Base-by-base conservation (phyloP, 2,329 filamentous ascomycete genomes). In the Curvularia lunata region DNA sequence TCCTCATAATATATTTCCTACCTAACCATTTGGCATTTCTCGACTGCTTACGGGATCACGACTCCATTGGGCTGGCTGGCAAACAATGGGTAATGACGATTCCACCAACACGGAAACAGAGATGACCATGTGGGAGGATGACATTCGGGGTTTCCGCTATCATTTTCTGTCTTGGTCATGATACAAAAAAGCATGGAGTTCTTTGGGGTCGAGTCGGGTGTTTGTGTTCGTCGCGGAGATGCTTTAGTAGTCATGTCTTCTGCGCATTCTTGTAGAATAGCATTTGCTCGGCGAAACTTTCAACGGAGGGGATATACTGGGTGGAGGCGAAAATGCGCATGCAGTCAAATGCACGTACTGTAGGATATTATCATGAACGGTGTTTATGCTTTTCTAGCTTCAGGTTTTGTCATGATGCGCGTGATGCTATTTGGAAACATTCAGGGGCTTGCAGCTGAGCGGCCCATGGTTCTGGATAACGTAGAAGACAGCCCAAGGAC, bases 51-150 rank as follows among this genome's bases (percentile, higher is more conserved):
- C 57, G 61, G 59, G 54, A 59, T 65, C 58, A 65, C 43, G 56
- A 64, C 45, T 61, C 57, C 56, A 63, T 63, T 53, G 59, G 67
- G 65, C 67, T 70, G 67, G 66, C 64, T 54, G 62, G 65, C 66
- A 70, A 62, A 63, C 41, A 63, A 61, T 61, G 67, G 46, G 30
- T 41, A 42, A 64, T 59, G 58, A 65, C 53, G 59, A 57, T 56
- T 54, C 63, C 61, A 59, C 48, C 53, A 54, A 41, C 12, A 47
- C 23, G 55, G 47, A 42, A 48, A 46, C 41, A 12, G 52, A 51
- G 46, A 48, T 38, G 47, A 50, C 32, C 34, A 54, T 25, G 47
- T 47, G n/a, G 51, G 34, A 51, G 30, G 41, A 56, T 32, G 19
- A 55, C 34, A 41, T 32, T 56, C 47, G 34, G 49, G 40, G 43